These are phyloP conservation scores for Clitocybe nebularis DNA, from an alignment of 1,284 basidiomycete genomes.

Conservation along the genomic window DNA sequence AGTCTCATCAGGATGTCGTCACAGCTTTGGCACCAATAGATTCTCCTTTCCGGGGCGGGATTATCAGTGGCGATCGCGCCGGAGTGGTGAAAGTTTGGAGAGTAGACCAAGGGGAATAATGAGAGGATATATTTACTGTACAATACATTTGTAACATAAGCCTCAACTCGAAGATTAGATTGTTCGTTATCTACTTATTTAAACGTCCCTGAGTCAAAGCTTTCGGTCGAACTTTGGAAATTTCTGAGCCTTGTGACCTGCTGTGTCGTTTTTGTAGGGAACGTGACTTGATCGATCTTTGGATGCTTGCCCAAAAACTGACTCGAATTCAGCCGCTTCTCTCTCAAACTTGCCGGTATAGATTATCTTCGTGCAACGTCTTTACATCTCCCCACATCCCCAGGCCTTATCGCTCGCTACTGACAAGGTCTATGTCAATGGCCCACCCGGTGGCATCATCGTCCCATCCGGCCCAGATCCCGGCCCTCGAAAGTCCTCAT, in stretches of 20 bases:
- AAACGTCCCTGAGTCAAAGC: background rate
- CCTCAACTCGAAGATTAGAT: background rate
- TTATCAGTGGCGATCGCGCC: slow-evolving; percentile 81
- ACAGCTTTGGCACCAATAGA: slow-evolving; percentile 81
- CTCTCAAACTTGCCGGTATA: slow-evolving; percentile 22
- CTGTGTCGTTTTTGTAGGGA: slow-evolving; percentile 14
- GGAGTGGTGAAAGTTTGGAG: slow-evolving; percentile 84
- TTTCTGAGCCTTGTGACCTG: slow-evolving; percentile 5
- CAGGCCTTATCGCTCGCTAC: slow-evolving; percentile 10
- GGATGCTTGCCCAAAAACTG: slow-evolving; percentile 33
- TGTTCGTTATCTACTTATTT: background rate
- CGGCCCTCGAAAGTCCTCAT: slow-evolving; percentile 31
- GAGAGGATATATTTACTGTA: slow-evolving; percentile 4
- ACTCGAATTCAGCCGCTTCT: slow-evolving; percentile 29
- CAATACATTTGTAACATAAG: background rate
- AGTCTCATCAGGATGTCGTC: slow-evolving; percentile 80
- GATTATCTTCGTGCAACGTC: slow-evolving; percentile 27
- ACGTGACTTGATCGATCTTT: slow-evolving; percentile 34
- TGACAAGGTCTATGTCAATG: slow-evolving; percentile 29
- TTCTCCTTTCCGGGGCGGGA: slow-evolving; percentile 80
- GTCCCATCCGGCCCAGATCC: slow-evolving; percentile 35
- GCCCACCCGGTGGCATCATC: slow-evolving; percentile 36
- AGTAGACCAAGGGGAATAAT: slow-evolving; percentile 44
- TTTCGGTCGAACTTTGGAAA: too few relatives aligned
- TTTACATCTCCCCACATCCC: slow-evolving; percentile 16